Conservation (phyloP, 192 early-diverging fungal species). For the Coemansia umbellata region DNA sequence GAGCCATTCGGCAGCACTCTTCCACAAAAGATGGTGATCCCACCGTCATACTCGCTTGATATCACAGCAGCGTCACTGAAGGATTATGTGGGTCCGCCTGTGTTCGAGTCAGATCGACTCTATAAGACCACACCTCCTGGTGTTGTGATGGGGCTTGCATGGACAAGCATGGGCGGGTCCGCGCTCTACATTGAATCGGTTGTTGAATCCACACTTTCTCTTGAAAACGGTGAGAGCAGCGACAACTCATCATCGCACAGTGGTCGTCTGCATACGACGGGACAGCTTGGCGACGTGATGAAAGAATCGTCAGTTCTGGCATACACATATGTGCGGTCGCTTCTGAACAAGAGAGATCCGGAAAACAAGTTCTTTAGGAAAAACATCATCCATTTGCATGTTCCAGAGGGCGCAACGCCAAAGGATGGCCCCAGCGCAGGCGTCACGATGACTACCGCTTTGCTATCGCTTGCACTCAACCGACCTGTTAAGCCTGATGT, state of each 20-base stretch:
- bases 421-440: constrained; percentile 98
- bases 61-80: constrained; percentile 73
- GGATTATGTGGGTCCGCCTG: constrained; percentile 89
- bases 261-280: constrained; percentile 78
- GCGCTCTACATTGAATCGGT: constrained; percentile 95
- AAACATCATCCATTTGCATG: constrained; percentile 89
- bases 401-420: constrained; percentile 95
- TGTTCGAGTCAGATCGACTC: constrained; percentile 84
- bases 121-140: constrained; percentile 89
- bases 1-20: constrained; percentile 10
- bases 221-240: constrained; percentile 28
- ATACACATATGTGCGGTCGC: constrained; percentile 91
- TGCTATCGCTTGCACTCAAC: constrained; percentile 88
- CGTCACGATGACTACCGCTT: constrained; percentile 91
- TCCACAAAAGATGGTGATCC: constrained; percentile 51
- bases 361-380: constrained; percentile 90
- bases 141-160: constrained; percentile 98
- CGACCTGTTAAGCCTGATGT: constrained; percentile 71
- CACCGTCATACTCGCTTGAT: constrained; percentile 56
- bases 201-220: constrained; percentile 63
- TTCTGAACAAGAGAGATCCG: constrained; percentile 70
- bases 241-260: constrained; percentile 15
- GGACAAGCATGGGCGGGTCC: constrained; percentile 96
- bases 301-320: constrained; percentile 95
- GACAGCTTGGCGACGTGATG: constrained; percentile 99